Percentiles rank a stretch among this genome's conserved stretches.
Conservation (phyloP, 2,329 filamentous ascomycete species). For the Rhexocercosporidium sp. region DNA sequence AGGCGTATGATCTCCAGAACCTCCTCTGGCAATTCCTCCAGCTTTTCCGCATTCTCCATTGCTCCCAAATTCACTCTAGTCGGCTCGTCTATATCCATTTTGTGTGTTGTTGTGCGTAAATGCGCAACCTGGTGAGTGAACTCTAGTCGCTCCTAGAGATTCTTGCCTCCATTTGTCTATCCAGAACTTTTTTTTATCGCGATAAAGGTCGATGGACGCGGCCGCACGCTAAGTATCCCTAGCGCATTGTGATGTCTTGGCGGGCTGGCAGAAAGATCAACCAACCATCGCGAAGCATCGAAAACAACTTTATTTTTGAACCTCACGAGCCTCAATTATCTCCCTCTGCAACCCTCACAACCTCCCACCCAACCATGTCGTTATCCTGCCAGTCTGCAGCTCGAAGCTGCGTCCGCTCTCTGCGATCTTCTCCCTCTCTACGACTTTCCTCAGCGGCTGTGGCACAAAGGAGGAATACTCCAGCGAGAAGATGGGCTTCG, state of each 20-base stretch:
- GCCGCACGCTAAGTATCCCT: neutral
- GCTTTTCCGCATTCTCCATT: constrained; percentile 41
- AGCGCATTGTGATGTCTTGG: constrained; percentile 10
- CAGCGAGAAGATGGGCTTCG: constrained; percentile 83
- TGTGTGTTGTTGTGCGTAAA: constrained; percentile 24
- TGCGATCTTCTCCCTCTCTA: constrained; percentile 55
- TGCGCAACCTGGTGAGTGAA: constrained; percentile 5
- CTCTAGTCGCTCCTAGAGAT: neutral
- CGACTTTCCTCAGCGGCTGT: constrained; percentile 52
- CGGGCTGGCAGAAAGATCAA: constrained; percentile 3
- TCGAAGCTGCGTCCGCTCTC: constrained; percentile 67
- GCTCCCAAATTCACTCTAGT: neutral
- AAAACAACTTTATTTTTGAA: constrained; percentile 14
- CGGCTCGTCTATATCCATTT: constrained; percentile 59
- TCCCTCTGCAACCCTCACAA: constrained; percentile 18
- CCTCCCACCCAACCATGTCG: constrained; percentile 57
- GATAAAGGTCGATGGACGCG: constrained; percentile 5
- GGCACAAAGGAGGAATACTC: constrained; percentile 52
- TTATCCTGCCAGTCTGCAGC: constrained; percentile 67
- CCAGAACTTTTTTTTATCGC: constrained; percentile 30
- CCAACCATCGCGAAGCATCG: constrained; percentile 1
- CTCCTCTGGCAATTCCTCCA: constrained; percentile 70
- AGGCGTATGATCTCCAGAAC: constrained; percentile 70
- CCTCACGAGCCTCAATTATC: constrained; percentile 13
- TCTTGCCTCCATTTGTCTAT: neutral